Conservation (phyloP, 164 flowering plant genomes). For the Liriodendron chinense region DNA sequence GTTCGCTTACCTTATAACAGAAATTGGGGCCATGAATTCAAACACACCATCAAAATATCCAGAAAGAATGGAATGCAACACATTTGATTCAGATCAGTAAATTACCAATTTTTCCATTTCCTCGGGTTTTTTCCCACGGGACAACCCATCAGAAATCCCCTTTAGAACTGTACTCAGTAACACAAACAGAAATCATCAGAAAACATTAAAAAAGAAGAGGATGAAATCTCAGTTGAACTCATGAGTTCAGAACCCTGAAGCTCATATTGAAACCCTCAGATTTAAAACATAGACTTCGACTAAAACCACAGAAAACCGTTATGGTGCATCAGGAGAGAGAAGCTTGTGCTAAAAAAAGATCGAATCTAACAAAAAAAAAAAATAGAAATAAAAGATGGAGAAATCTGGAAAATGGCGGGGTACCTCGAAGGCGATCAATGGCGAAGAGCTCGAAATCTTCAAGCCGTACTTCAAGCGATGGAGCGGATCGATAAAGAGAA, state of each 20-base stretch:
- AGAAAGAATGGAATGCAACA: background rate
- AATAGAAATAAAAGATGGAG: background rate
- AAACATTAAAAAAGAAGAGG: no score
- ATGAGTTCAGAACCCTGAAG: background rate
- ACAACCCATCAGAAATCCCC: slow-evolving; percentile 80
- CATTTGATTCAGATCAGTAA: background rate
- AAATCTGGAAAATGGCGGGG: background rate
- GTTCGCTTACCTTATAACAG: slow-evolving; percentile 37
- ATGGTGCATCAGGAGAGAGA: background rate
- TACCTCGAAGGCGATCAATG: slow-evolving; percentile 89
- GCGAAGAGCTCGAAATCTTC: slow-evolving; percentile 92
- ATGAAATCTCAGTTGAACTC: background rate
- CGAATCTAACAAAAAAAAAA: no score
- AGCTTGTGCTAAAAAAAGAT: background rate
- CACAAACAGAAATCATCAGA: background rate
- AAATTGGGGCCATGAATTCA: slow-evolving; percentile 8
- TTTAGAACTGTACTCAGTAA: slow-evolving; percentile 54
- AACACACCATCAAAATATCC: background rate
- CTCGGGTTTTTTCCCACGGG: slow-evolving; percentile 80
- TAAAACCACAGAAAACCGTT: background rate
- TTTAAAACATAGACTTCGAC: background rate
- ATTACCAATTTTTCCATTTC: slow-evolving; percentile 75
- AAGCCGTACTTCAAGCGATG: slow-evolving; percentile 75
- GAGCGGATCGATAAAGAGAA: slow-evolving; percentile 77
- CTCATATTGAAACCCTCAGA: background rate